These are phyloP conservation scores for Castanea sativa DNA, from an alignment of 306 rosid genomes.

Conservation along the genomic window DNA sequence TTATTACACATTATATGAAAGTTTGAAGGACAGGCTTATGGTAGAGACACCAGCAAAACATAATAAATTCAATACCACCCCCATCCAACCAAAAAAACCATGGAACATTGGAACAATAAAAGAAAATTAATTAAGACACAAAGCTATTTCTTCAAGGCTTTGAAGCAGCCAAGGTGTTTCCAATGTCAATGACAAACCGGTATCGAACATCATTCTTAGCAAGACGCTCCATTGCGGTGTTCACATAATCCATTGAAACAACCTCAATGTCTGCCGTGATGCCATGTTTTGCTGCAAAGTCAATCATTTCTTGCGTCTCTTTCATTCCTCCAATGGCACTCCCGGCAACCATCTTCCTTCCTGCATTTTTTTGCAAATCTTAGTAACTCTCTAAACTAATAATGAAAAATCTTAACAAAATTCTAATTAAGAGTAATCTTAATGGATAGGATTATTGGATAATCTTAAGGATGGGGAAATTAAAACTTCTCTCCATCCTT, in stretches of 20 bases:
- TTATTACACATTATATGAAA: too few relatives aligned
- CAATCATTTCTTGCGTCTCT: conserved; percentile 32
- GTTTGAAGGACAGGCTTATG: too few relatives aligned
- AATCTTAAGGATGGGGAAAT: too few relatives aligned
- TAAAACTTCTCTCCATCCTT: too few relatives aligned
- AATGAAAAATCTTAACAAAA: too few relatives aligned
- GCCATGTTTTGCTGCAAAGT: conserved; percentile 27
- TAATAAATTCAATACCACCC: too few relatives aligned
- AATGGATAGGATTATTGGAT: too few relatives aligned
- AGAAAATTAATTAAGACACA: neutral
- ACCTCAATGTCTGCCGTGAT: conserved; percentile 16
- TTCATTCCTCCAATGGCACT: conserved; percentile 15
- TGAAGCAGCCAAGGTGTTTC: conserved; percentile 9
- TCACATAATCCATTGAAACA: conserved; percentile 7
- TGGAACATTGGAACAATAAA: neutral
- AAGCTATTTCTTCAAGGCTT: neutral
- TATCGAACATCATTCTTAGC: conserved; percentile 14
- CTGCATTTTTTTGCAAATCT: neutral
- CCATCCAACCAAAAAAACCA: too few relatives aligned
- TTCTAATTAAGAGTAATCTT: too few relatives aligned
- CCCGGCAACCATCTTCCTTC: conserved; percentile 17
- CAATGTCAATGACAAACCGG: conserved; percentile 23
- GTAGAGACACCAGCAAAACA: too few relatives aligned
- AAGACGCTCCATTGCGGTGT: conserved; percentile 22
- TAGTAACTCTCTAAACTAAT: neutral